Evolutionary conservation across 768 basidiomycete genomes (phyloP).

Genomic region (Mycena olivaceomarginata): DNA sequence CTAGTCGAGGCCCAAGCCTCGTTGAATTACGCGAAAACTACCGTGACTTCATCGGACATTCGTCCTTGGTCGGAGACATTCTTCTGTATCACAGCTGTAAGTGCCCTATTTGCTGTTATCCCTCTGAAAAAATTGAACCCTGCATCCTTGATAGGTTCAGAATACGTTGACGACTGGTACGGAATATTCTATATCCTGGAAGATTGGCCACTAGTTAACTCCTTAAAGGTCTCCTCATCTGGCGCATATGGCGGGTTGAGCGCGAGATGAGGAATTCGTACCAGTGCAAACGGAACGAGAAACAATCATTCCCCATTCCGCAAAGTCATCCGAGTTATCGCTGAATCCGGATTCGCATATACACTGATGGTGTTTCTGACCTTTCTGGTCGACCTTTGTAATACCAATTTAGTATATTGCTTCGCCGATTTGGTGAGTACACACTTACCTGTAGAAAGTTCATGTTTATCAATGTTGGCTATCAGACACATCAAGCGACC

Average conservation of each 20-base stretch:
- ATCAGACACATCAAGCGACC: conserved; percentile 22
- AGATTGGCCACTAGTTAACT: not conserved
- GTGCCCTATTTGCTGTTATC: not conserved
- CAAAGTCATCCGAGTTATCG: conserved; percentile 26
- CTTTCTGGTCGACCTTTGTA: conserved; percentile 9
- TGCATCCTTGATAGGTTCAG: conserved; percentile 11
- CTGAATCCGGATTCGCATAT: conserved; percentile 28
- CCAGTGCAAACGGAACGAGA: not conserved
- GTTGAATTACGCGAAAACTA: not conserved
- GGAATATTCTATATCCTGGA: not conserved
- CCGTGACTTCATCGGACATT: conserved; percentile 3
- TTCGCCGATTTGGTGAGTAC: conserved; percentile 6
- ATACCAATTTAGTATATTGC: conserved; percentile 13
- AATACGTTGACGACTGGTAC: conserved; percentile 22
- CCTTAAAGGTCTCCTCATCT: conserved; percentile 17
- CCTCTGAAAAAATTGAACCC: not conserved
- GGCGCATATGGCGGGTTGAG: conserved; percentile 31
- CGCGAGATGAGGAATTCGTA: conserved; percentile 5
- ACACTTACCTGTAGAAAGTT: not conserved
- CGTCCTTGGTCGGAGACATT: conserved; percentile 13
- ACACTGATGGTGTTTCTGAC: conserved; percentile 10
- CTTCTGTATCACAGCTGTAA: conserved; percentile 5
- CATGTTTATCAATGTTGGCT: not conserved
- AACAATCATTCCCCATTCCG: not conserved
- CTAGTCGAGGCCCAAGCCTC: conserved; percentile 6